These are phyloP conservation scores for Cudoniella acicularis DNA, from an alignment of 495 filamentous ascomycete species.

Conservation along the genomic window DNA sequence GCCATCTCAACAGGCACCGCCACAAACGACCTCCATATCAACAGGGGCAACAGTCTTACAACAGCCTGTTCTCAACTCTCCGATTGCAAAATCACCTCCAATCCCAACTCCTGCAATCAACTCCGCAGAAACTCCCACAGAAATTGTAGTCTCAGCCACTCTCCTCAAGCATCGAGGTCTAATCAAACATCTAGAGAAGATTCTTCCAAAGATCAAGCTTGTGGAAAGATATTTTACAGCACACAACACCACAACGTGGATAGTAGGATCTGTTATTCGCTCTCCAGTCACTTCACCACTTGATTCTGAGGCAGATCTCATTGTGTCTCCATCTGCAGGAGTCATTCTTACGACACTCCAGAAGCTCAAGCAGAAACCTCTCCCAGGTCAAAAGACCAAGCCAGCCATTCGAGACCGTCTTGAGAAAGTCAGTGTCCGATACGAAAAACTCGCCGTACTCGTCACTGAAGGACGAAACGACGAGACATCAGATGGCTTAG, in stretches of 20 bases:
- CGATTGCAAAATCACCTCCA: constrained; percentile 2
- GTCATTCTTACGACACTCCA: constrained; percentile 69
- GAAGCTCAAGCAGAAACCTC: constrained; percentile 64
- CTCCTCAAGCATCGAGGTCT: constrained; percentile 43
- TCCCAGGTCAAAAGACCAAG: constrained; percentile 55
- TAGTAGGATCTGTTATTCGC: constrained; percentile 28
- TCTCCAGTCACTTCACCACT: constrained; percentile 32
- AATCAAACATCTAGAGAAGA: constrained; percentile 39
- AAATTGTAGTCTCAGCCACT: constrained; percentile 46
- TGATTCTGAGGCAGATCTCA: constrained; percentile 68
- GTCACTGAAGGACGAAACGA: constrained; percentile 51
- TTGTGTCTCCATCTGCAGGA: constrained; percentile 66
- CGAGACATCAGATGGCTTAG: constrained; percentile 32
- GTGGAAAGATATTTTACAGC: constrained; percentile 56
- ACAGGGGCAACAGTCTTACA: background rate
- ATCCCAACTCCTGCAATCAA: constrained; percentile 15
- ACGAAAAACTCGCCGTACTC: constrained; percentile 70
- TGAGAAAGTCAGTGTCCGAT: constrained; percentile 48
- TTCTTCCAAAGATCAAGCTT: constrained; percentile 49
- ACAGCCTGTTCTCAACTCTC: constrained; percentile 7
- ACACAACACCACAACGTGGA: constrained; percentile 33
- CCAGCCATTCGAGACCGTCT: constrained; percentile 57
- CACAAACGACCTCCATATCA: background rate
- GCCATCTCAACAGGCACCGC: background rate
- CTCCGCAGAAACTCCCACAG: constrained; percentile 23